phyloP scores from a whole-genome alignment of 441 rosid species.

The Bruguiera hainesii region DNA sequence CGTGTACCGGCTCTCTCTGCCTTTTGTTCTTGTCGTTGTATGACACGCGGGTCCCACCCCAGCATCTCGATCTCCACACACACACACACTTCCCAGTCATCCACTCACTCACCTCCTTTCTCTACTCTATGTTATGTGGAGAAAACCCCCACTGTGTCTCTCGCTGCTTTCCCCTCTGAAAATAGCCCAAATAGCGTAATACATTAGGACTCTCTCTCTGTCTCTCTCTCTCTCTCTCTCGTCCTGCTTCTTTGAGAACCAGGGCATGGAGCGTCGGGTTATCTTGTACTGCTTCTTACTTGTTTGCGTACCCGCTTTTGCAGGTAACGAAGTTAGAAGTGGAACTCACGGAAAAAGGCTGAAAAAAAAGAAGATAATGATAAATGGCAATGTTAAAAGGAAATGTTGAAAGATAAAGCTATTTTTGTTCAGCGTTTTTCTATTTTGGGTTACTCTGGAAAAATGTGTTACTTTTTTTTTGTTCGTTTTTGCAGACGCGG shows the following conservation, averaged over 20 bases:
- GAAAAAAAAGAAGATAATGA: too few relatives aligned
- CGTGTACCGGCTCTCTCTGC: too few relatives aligned
- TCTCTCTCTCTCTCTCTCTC: constrained; percentile 6
- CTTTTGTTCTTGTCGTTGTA: too few relatives aligned
- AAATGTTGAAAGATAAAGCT: not conserved
- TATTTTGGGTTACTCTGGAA: too few relatives aligned
- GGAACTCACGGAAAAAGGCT: not conserved
- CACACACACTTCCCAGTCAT: not conserved
- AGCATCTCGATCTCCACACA: constrained; percentile 17
- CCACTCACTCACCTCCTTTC: too few relatives aligned
- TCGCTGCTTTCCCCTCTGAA: not conserved
- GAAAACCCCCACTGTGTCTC: too few relatives aligned
- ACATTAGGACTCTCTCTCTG: not conserved
- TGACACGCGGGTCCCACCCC: constrained; percentile 17
- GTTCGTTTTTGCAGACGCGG: constrained; percentile 41
- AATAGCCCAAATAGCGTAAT: not conserved
- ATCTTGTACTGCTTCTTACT: constrained; percentile 21
- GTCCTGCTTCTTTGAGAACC: constrained; percentile 22
- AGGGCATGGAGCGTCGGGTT: constrained; percentile 31
- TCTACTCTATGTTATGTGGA: too few relatives aligned
- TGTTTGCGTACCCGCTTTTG: constrained; percentile 26
- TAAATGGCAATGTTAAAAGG: too few relatives aligned
- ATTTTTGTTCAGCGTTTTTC: too few relatives aligned
- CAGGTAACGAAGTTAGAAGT: constrained; percentile 28
- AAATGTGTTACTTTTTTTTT: not conserved